Evolutionary conservation across 2,329 filamentous ascomycete genomes (phyloP), one percentile per base, ranked within the genome.

Genomic region (Aspergillus fumigatus): DNA sequence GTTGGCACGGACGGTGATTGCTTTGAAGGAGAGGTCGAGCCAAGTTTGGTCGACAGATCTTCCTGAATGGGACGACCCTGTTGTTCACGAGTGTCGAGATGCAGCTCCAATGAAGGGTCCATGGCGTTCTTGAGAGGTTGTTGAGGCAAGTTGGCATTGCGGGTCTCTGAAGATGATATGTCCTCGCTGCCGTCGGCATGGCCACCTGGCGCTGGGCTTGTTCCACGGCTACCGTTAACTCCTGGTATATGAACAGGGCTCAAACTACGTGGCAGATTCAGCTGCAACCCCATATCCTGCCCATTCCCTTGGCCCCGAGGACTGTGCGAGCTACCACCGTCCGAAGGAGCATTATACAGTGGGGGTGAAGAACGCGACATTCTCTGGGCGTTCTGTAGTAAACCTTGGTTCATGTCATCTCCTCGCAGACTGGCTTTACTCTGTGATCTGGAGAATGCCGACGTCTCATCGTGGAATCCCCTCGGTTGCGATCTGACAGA

Each of bases 341-440:
- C 57, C 25, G 62, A 55, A 5, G 66, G 62, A 23, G 55, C 53
- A 8, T 56, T 59, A 48, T 68, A 64, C 1, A 70, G 49, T 17
- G 75, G 72, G n/a, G 80, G 79, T 48, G 76, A 72, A 3, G 81
- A 82, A 9, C 77, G 78, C 9, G 84, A 84, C 79, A 85, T 85
- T 26, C 78, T 72, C 63, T 83, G 80, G 14, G 83, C 83, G 66
- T 85, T 84, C 51, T 76, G 73, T 48, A 86, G 66, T 23, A 87
- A 75, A 55, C 78, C 77, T 47, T 81, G 77, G 54, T 78, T 77
- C 69, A 80, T 79, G 19, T 78, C 76, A 56, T 78, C 77, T 38
- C 74, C 77, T 35, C 74, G 69, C 17, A 65, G 65, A 17, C 75
- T 78, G 51, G 64, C 65, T 25, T 64, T 77, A 27, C 70, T 71